Evolutionary conservation across 2,329 filamentous ascomycete genomes (phyloP).

Genomic region (Fusarium pseudonygamai): DNA sequence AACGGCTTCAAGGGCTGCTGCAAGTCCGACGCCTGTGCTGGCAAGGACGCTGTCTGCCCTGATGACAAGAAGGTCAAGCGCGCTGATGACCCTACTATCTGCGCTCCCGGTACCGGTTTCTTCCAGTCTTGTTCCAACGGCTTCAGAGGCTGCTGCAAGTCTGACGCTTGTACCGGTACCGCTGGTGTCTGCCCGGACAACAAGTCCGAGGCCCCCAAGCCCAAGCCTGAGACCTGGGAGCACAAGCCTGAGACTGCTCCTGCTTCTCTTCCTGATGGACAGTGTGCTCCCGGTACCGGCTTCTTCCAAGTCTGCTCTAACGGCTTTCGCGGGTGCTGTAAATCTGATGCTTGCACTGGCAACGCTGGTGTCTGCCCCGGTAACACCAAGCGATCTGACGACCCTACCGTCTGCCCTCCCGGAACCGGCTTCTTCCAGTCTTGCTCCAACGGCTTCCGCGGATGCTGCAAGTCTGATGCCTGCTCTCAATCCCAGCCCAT

Average conservation of each 20-base stretch:
- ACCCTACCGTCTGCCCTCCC: conserved; percentile 7
- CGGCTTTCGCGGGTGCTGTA: conserved; percentile 26
- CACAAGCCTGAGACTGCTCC: neutral
- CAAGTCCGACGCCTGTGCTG: conserved; percentile 5
- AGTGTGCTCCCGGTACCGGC: neutral
- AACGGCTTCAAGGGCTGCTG: conserved; percentile 10
- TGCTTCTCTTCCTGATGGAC: neutral
- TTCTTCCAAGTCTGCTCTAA: conserved; percentile 24
- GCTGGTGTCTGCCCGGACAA: neutral
- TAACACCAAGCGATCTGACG: neutral
- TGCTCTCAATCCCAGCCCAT: neutral
- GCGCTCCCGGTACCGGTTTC: conserved; percentile 11
- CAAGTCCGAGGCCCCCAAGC: neutral
- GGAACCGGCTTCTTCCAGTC: conserved; percentile 14
- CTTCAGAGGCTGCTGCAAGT: conserved; percentile 27
- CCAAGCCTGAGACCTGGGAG: neutral
- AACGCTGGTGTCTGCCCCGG: conserved; percentile 9
- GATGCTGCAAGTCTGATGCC: conserved; percentile 20
- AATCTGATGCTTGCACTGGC: conserved; percentile 17
- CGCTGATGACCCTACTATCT: neutral
- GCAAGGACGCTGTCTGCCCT: neutral
- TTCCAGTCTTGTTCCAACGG: conserved; percentile 25
- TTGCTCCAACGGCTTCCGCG: conserved; percentile 23
- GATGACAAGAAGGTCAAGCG: neutral
- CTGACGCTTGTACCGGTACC: conserved; percentile 7